Conservation (phyloP, 305 asterid species). For the Stenogyne calaminthoides region DNA sequence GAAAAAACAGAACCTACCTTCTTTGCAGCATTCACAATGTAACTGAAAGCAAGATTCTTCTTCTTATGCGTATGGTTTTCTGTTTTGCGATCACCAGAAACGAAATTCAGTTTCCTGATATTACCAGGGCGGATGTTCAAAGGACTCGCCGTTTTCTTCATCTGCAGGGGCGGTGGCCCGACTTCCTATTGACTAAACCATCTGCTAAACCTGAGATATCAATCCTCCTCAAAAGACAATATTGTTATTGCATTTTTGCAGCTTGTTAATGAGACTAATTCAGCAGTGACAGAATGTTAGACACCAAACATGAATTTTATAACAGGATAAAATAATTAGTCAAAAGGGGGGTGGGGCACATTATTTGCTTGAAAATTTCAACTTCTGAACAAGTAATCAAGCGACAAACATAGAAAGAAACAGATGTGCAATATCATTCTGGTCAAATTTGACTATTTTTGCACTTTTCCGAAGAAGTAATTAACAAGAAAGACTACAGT, state of each 20-base stretch:
- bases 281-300: constrained; percentile 21
- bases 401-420: background rate
- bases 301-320: constrained; percentile 2
- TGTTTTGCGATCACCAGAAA: background rate
- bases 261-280: constrained; percentile 26
- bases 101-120: constrained; percentile 30
- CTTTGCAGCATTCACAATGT: constrained; percentile 36
- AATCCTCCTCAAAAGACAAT: background rate
- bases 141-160: constrained; percentile 35
- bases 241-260: background rate
- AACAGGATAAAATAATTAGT: background rate
- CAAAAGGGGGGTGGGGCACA: background rate
- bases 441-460: background rate
- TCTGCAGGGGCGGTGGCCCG: constrained; percentile 27
- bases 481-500: background rate
- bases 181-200: constrained; percentile 13
- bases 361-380: constrained; percentile 8
- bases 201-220: background rate
- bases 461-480: background rate
- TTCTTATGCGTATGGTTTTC: background rate
- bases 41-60: constrained; percentile 30
- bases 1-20: constrained; percentile 34
- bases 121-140: constrained; percentile 35
- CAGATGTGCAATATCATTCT: background rate
- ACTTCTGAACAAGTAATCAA: background rate